Percentiles rank a stretch among this genome's conserved stretches.
These are phyloP conservation scores for Chlamydomonas schloesseri DNA, from an alignment of 139 green algal genomes.

Conservation along the genomic window DNA sequence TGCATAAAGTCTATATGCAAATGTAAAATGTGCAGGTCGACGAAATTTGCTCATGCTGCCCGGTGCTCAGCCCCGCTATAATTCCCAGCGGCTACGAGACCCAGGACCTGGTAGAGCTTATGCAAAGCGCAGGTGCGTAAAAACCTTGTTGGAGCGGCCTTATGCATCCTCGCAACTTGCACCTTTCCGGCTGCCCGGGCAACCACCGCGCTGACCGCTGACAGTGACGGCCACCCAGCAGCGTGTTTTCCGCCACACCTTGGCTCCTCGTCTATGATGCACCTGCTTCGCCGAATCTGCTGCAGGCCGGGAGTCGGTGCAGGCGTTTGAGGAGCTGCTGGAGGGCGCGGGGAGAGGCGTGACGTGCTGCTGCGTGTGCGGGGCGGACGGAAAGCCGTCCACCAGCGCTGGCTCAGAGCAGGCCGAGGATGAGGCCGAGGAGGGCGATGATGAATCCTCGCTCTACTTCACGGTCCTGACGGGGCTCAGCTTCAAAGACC, in stretches of 20 bases:
- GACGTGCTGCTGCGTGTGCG: constrained; percentile 39
- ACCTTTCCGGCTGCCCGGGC: no score
- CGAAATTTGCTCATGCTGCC: neutral
- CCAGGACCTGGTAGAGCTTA: neutral
- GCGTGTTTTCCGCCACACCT: no score
- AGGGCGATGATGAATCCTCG: neutral
- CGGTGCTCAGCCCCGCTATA: constrained; percentile 12
- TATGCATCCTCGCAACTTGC: neutral
- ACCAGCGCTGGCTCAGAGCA: neutral
- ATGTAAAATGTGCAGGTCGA: constrained; percentile 6
- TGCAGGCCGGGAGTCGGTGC: neutral
- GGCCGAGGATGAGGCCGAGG: neutral
- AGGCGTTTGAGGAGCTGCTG: constrained; percentile 6
- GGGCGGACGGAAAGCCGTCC: constrained; percentile 2
- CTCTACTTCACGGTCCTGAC: constrained; percentile 39
- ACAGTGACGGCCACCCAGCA: no score
- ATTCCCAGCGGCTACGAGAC: constrained; percentile 37
- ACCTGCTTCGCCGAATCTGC: no score
- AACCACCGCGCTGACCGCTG: no score
- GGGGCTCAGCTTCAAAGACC: constrained; percentile 14
- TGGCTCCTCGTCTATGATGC: no score
- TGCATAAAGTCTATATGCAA: neutral
- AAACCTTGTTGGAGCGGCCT: no score
- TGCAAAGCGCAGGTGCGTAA: constrained; percentile 11
- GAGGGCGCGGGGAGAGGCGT: neutral